These are phyloP conservation scores for Pezicula neosporulosa DNA, from an alignment of 2,329 filamentous ascomycete species.

Conservation along the genomic window DNA sequence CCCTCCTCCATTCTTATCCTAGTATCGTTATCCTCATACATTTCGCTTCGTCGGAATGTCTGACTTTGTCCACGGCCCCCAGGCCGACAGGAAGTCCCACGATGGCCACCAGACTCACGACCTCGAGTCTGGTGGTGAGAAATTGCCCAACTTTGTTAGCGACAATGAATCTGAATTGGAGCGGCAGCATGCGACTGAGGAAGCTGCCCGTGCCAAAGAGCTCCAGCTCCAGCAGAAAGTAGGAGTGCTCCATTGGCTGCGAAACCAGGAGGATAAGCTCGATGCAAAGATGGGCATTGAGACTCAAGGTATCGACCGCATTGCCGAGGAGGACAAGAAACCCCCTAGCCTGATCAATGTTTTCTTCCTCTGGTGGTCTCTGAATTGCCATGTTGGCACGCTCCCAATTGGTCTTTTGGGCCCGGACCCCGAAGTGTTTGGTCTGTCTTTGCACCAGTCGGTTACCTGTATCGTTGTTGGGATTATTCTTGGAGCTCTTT, in stretches of 20 bases:
- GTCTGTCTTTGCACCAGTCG: constrained; percentile 40
- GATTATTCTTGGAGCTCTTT: constrained; percentile 36
- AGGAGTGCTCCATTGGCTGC: constrained; percentile 23
- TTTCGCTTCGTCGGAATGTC: constrained; percentile 5
- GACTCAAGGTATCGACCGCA: constrained; percentile 43
- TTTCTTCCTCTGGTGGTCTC: constrained; percentile 41
- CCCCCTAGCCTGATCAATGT: constrained; percentile 38
- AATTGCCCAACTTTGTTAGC: neutral
- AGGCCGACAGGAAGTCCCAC: constrained; percentile 18
- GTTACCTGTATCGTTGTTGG: constrained; percentile 36
- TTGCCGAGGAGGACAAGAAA: constrained; percentile 38
- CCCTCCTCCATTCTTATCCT: neutral
- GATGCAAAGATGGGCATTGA: constrained; percentile 43
- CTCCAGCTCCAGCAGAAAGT: constrained; percentile 20
- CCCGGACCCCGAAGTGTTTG: constrained; percentile 41
- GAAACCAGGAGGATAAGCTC: constrained; percentile 35
- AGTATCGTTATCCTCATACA: neutral
- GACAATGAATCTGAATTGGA: constrained; percentile 11
- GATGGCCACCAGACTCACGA: constrained; percentile 15
- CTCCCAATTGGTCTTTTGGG: constrained; percentile 41
- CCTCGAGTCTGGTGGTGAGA: constrained; percentile 14
- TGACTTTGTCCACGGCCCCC: constrained; percentile 24
- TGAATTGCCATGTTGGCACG: constrained; percentile 37
- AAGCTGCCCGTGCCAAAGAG: constrained; percentile 14
- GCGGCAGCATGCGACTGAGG: constrained; percentile 1